phyloP scores from a whole-genome alignment of 2,329 filamentous ascomycete genomes.

The Diaporthe destruens region DNA sequence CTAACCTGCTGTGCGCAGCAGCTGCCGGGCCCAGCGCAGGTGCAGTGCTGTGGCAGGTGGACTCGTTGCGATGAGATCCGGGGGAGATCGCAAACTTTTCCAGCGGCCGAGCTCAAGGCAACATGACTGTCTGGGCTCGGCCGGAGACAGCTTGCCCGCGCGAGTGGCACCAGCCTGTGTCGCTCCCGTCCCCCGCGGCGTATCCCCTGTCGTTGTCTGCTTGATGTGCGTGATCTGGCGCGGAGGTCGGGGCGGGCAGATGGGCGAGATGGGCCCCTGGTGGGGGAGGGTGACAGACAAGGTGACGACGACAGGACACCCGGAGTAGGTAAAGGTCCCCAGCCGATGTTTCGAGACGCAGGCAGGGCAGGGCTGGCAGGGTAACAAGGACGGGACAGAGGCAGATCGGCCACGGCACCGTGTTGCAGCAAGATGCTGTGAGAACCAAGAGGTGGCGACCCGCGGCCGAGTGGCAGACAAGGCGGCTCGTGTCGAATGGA shows the following conservation, averaged over 20 bases:
- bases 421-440: constrained; percentile 24
- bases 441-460: constrained; percentile 30
- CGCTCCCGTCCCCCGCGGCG: constrained; percentile 3
- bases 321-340: not conserved
- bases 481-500: constrained; percentile 34
- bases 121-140: constrained; percentile 26
- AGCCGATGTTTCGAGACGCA: constrained; percentile 12
- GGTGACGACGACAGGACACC: constrained; percentile 27
- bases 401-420: constrained; percentile 18
- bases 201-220: not conserved
- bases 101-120: constrained; percentile 16
- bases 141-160: constrained; percentile 25
- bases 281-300: constrained; percentile 19
- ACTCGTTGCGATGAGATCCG: constrained; percentile 8
- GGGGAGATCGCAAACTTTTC: constrained; percentile 13
- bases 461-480: constrained; percentile 26
- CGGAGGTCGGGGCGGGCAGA: constrained; percentile 15
- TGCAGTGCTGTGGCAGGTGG: constrained; percentile 7
- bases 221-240: constrained; percentile 15
- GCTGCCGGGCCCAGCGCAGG: not conserved
- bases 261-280: constrained; percentile 18
- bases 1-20: not conserved
- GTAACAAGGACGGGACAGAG: constrained; percentile 13
- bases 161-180: not conserved
- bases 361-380: not conserved